These are phyloP conservation scores for Liriodendron chinense DNA, from an alignment of 164 flowering plant species.

Conservation along the genomic window DNA sequence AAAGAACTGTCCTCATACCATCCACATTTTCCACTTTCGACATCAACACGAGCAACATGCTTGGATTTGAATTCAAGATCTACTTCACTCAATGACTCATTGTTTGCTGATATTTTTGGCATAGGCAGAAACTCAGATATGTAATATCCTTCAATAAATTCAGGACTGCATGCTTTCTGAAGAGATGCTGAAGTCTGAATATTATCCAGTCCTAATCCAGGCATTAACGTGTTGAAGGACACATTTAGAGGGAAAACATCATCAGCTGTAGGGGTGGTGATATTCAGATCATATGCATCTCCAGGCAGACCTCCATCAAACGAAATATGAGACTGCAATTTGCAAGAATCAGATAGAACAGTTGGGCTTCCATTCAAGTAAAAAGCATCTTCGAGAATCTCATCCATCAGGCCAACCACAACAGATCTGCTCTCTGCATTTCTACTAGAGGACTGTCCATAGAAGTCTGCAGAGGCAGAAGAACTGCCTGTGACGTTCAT, in stretches of 20 bases:
- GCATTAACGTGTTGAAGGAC: slow-evolving; percentile 22
- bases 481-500: slow-evolving; percentile 18
- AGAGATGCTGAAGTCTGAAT: slow-evolving; percentile 34
- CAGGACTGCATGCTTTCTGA: slow-evolving; percentile 37
- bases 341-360: slow-evolving; percentile 24
- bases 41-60: slow-evolving; percentile 20
- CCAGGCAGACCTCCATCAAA: slow-evolving; percentile 31
- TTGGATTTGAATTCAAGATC: slow-evolving; percentile 20
- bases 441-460: slow-evolving; percentile 15
- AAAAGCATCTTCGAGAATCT: slow-evolving; percentile 86
- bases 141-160: slow-evolving; percentile 78
- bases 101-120: slow-evolving; percentile 36
- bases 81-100: slow-evolving; percentile 18
- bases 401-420: slow-evolving; percentile 67
- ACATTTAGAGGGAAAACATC: slow-evolving; percentile 22
- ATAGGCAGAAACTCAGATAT: slow-evolving; percentile 52
- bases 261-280: slow-evolving; percentile 14
- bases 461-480: slow-evolving; percentile 27
- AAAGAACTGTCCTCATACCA: slow-evolving; percentile 69
- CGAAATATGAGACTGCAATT: slow-evolving; percentile 20
- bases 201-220: slow-evolving; percentile 26
- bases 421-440: slow-evolving; percentile 18
- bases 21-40: slow-evolving; percentile 40
- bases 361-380: slow-evolving; percentile 26
- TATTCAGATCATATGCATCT: slow-evolving; percentile 18